A percentile compares a stretch with the other conserved stretches of the same genome.
These are phyloP conservation scores for Citrus unshiu DNA, from an alignment of 345 rosid genomes.

Conservation along the genomic window DNA sequence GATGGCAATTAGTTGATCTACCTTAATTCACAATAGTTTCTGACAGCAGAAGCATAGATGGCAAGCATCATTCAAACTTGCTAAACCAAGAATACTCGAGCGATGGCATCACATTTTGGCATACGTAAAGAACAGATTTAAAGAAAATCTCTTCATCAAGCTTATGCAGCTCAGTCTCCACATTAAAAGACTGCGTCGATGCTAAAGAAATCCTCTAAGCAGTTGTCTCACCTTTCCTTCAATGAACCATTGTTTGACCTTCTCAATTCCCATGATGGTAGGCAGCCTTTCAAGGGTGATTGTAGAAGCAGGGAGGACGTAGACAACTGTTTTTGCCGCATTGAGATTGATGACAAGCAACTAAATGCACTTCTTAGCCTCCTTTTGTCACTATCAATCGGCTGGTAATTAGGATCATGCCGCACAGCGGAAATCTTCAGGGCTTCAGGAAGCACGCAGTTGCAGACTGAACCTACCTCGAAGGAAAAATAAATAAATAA, in stretches of 20 bases:
- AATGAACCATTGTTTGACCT: slow-evolving; percentile 55
- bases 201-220: not conserved
- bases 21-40: not conserved
- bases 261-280: slow-evolving; percentile 82
- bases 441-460: slow-evolving; percentile 83
- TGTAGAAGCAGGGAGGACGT: slow-evolving; percentile 64
- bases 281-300: slow-evolving; percentile 79
- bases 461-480: slow-evolving; percentile 76
- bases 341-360: slow-evolving; percentile 77
- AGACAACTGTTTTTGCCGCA: slow-evolving; percentile 75
- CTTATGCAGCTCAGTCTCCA: not conserved
- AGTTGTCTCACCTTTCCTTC: slow-evolving; percentile 60
- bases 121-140: not conserved
- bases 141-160: not conserved
- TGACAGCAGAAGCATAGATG: not conserved
- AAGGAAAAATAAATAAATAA: not conserved
- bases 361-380: slow-evolving; percentile 58
- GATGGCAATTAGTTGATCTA: not conserved
- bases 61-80: not conserved
- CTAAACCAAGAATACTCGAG: not conserved
- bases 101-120: not conserved
- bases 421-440: slow-evolving; percentile 59
- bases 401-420: slow-evolving; percentile 59
- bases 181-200: not conserved
- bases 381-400: slow-evolving; percentile 61